Evolutionary conservation across 2,329 filamentous ascomycete species (phyloP), one percentile per base, ranked within the genome.

Genomic region (Hymenoscyphus repandus): DNA sequence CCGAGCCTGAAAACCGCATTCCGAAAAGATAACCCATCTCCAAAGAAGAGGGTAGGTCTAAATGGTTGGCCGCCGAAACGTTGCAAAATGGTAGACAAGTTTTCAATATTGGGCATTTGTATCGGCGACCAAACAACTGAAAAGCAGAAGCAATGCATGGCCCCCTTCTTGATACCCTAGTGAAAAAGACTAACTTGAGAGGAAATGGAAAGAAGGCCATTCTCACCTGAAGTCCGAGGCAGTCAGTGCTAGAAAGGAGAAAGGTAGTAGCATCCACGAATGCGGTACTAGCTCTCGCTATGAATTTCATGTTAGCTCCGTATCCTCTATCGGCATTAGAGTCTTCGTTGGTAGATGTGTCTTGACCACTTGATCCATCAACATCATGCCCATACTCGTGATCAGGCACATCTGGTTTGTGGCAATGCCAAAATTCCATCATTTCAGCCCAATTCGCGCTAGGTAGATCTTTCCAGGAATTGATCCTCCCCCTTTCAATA

Each of bases 341-440:
- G 10, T 54, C 47, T 9, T 59, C 52, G 30, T 60, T 44, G 22
- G 58, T 48, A 15, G 62, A 48, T 37, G 51, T 54, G 46, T 52
- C 50, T 47, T 62, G 55, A 9, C 46, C 64, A 33, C 66, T 53
- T 41, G 54, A 58, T 6, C 62, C 62, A 45, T 73, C 66, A n/a
- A 65, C 61, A 10, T 74, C 69, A 10, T 46, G 36, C 2, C 41
- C 33, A 22, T 74, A 60, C 38, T 73, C 51, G 49, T 49, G 69
- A 15, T 68, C 68, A 54, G 82, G 74, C 49, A 82, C 74, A 54
- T 83, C 77, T 36, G 95, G 93, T 69, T 97, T 97, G 69, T 99
- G 93, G 64, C 93, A 99, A 69, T 99, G 95, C 93, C 93, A 99
- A 61, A 99, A 95, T 68, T 99, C 95, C 93, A 99, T 99, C 91